Evolutionary conservation across 257 asterid species (phyloP), one percentile per base, ranked within the genome.

Genomic region (Scutellaria baicalensis): DNA sequence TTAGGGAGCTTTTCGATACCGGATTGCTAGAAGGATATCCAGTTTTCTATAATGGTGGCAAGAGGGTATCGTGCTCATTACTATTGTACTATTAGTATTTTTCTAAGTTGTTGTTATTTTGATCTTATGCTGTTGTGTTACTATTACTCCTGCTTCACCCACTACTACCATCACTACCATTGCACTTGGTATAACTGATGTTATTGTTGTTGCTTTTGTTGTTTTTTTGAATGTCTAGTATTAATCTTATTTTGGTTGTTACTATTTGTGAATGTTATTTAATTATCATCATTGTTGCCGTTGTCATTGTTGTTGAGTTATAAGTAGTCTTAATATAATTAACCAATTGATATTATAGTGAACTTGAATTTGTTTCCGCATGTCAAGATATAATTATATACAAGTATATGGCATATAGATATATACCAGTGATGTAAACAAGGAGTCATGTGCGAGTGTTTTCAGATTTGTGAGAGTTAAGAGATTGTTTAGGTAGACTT

Each of bases 21-120:
- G 99, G 98, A 20, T 79, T 88, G 70, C 84, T 94, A 8, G 99
- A 94, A 83, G 99, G 97, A 48, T 91, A 94, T 75, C 97, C 97
- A 5, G 98, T 94, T 82, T 86, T 94, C 83, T 94, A 94, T 84
- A 91, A 94, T 71, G 99, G 93, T 52, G 99, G 98, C 75, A 88
- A 89, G 76, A 88, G 87, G 95, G 98, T 94, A 88, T 42, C 7
- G 8, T 40, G 62, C 55, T 58, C 14, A 13, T 27, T 39, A 17
- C 21, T 51, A 23, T n/a, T 75, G 12, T 9, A 33, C 47, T 1
- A 23, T 57, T 48, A 7, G 1, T 39, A 6, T 18, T 58, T 21
- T 72, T 57, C 40, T 67, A 59, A 3, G 38, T 57, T 74, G 38
- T 21, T 9, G 58, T 66, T 66, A 31, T 44, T 27, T 60, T 55